Evolutionary conservation across 768 basidiomycete genomes (phyloP).

Genomic region (Boletellus emodensis): DNA sequence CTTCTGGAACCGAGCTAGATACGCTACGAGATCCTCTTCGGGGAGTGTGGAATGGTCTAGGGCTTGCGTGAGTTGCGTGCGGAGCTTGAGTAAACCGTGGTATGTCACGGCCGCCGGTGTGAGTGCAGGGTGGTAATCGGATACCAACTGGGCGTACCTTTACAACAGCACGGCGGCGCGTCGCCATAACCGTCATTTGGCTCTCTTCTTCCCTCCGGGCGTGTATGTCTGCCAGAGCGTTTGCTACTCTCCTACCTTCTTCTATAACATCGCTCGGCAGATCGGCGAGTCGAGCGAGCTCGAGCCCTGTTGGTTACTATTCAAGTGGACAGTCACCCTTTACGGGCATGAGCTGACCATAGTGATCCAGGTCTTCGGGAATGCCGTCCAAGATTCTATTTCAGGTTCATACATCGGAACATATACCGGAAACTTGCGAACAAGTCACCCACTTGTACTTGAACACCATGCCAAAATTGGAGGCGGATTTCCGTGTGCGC

Average conservation of each 20-base stretch:
- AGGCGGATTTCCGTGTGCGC: conserved; percentile 50
- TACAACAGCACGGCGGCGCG: conserved; percentile 64
- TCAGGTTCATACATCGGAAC: not conserved
- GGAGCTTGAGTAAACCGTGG: conserved; percentile 45
- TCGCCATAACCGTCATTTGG: conserved; percentile 51
- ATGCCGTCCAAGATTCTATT: conserved; percentile 71
- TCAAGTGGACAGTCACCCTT: not conserved
- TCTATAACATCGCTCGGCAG: conserved; percentile 68
- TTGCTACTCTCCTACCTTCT: conserved; percentile 61
- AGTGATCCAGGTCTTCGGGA: conserved; percentile 60
- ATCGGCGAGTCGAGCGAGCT: conserved; percentile 84
- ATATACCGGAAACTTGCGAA: not conserved
- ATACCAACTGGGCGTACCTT: conserved; percentile 42
- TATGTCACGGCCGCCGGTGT: not conserved
- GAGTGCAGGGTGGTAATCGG: not conserved
- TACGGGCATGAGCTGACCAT: conserved; percentile 45
- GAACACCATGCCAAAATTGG: conserved; percentile 67
- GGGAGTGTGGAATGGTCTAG: conserved; percentile 70
- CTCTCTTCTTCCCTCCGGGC: conserved; percentile 57
- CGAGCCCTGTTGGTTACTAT: conserved; percentile 57
- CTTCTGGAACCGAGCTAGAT: conserved; percentile 65
- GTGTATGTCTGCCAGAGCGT: conserved; percentile 54
- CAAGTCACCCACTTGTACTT: conserved; percentile 62
- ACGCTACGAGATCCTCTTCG: conserved; percentile 60
- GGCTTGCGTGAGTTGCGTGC: conserved; percentile 71